Evolutionary conservation across 371 early-diverging fungal genomes (phyloP), one percentile per base, ranked within the genome.

Genomic region (Mucor irregularis): DNA sequence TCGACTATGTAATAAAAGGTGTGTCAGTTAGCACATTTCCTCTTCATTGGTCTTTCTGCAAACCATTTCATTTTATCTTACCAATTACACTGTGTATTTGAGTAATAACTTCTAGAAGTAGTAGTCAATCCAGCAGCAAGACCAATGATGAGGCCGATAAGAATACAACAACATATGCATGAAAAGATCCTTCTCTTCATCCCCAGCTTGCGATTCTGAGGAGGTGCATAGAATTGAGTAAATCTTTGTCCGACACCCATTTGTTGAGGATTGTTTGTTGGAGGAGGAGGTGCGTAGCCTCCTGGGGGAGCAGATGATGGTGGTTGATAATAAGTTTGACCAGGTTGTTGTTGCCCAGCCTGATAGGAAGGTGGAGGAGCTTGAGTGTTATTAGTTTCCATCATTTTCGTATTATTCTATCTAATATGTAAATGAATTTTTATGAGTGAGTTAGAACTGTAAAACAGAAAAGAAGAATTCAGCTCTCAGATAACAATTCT

Each of bases 141-240:
- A 0, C 70, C 66, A n/a, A 73, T 49, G 14, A 67, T 47, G 13
- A 73, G 53, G 5, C 70, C 68, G 30, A 69, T 51, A 1, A 69
- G 14, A 6, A 73, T 69, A 55, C 67, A 69, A 31, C 74, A 73
- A 22, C 59, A 66, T 11, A 69, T 53, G 3, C 64, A 17, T 3
- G 74, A 67, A 28, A 61, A 69, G 5, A 54, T 19, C 14, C 70
- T 49, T 28, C 74, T 64, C 30, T 49, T 66, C 16, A 63, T 33
- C 1, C 60, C 74, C n/a, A 73, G 34, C 2, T 47, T 38, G 42
- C 49, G 56, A 22, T 73, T 73, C 19, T 69, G 35, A 3, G 58
- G 54, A n/a, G 68, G 74, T 44, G 68, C 50, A 50, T 73, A 73
- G 28, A 69, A 73, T 16, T 43, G 42, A 8, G 53, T 53, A 21